These are phyloP conservation scores for Gymnopilus junonius DNA, from an alignment of 768 basidiomycete genomes.

Conservation along the genomic window DNA sequence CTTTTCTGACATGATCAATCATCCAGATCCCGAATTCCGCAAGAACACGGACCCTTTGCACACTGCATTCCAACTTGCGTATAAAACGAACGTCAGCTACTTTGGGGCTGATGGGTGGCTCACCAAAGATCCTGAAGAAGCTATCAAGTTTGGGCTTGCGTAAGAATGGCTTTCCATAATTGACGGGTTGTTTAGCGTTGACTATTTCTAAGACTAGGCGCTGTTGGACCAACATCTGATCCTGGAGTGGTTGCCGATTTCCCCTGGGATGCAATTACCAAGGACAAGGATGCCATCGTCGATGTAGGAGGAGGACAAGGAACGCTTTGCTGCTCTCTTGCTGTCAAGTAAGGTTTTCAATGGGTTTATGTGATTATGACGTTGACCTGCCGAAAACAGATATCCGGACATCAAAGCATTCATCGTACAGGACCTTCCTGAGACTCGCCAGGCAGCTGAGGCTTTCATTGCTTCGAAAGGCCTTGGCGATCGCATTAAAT, in stretches of 20 bases:
- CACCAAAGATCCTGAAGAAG: slow-evolving; percentile 41
- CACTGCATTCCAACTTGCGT: slow-evolving; percentile 42
- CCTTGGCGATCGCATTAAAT: slow-evolving; percentile 34
- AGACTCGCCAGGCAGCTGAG: slow-evolving; percentile 38
- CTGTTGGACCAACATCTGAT: slow-evolving; percentile 42
- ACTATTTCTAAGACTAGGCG: slow-evolving; percentile 33
- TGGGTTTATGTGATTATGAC: background rate
- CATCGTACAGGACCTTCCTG: slow-evolving; percentile 42
- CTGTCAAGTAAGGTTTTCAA: slow-evolving; percentile 31
- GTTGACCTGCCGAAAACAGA: slow-evolving; percentile 17
- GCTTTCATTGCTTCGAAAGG: slow-evolving; percentile 37
- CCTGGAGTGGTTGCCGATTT: slow-evolving; percentile 43
- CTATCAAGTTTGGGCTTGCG: slow-evolving; percentile 38
- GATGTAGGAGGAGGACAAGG: slow-evolving; percentile 47
- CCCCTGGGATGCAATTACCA: slow-evolving; percentile 37
- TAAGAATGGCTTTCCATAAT: slow-evolving; percentile 18
- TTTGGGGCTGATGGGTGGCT: slow-evolving; percentile 41
- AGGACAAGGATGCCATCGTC: slow-evolving; percentile 42
- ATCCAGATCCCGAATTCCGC: slow-evolving; percentile 36
- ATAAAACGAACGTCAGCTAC: slow-evolving; percentile 38
- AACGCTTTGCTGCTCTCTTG: slow-evolving; percentile 41
- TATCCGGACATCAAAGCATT: slow-evolving; percentile 42
- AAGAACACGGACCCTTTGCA: slow-evolving; percentile 38
- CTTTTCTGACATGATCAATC: slow-evolving; percentile 39
- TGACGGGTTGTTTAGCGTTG: background rate